A percentile compares a stretch with the other conserved stretches of the same genome.
phyloP scores from a whole-genome alignment of 768 basidiomycete genomes.

The Mycena vulgaris region DNA sequence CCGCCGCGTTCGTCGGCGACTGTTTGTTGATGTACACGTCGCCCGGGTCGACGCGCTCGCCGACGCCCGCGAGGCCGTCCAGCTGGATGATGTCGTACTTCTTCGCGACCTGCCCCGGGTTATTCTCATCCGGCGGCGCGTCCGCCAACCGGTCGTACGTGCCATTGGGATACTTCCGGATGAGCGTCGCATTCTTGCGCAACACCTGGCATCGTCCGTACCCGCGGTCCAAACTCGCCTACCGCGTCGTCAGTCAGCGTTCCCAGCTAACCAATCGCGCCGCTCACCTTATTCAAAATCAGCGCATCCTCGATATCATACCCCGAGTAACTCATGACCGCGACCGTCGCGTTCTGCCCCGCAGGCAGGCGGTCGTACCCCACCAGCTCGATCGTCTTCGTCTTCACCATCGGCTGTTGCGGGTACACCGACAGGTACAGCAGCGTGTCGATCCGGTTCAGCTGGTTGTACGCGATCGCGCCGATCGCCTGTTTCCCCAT shows the following conservation, averaged over 20 bases:
- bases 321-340: conserved; percentile 99
- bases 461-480: conserved; percentile 97
- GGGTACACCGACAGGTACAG: conserved; percentile 99
- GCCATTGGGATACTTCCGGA: conserved; percentile 97
- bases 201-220: conserved; percentile 98
- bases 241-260: conserved; percentile 22
- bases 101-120: conserved; percentile 76
- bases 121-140: conserved; percentile 86
- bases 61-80: conserved; percentile 96
- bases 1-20: conserved; percentile 93
- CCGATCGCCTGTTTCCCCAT: conserved; percentile 99
- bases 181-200: conserved; percentile 94
- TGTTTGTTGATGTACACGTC: conserved; percentile 99
- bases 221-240: conserved; percentile 97
- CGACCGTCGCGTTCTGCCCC: conserved; percentile 98
- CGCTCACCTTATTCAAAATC: conserved; percentile 89
- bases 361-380: conserved; percentile 98
- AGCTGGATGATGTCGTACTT: conserved; percentile 92
- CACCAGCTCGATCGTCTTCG: conserved; percentile 96
- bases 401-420: conserved; percentile 99
- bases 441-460: conserved; percentile 97
- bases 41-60: conserved; percentile 92
- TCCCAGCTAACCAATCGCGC: conserved; percentile 28
- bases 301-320: conserved; percentile 99
- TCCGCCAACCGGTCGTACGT: conserved; percentile 98